These are phyloP conservation scores for Salmacisia buchloeana DNA, from an alignment of 1,284 basidiomycete species.

Conservation along the genomic window DNA sequence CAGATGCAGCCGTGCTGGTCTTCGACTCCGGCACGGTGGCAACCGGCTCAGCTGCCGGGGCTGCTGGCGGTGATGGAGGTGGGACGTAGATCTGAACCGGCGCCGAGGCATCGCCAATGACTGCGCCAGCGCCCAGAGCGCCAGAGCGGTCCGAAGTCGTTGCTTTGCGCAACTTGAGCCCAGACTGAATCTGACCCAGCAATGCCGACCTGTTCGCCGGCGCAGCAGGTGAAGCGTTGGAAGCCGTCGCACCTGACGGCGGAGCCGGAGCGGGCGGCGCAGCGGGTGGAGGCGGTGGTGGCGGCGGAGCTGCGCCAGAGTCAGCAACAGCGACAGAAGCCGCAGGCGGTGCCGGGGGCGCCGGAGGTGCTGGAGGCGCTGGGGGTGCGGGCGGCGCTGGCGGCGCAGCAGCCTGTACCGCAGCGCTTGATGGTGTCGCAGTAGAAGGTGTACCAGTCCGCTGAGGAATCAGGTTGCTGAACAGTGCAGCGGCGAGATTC, in stretches of 20 bases:
- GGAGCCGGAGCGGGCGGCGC: slow-evolving; percentile 32
- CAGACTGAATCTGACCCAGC: slow-evolving; percentile 75
- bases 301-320: slow-evolving; percentile 7
- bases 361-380: slow-evolving; percentile 26
- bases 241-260: slow-evolving; percentile 33
- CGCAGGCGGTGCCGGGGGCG: slow-evolving; percentile 34
- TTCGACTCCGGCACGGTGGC: slow-evolving; percentile 39
- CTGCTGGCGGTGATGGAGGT: slow-evolving; percentile 31
- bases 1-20: slow-evolving; percentile 26
- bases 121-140: slow-evolving; percentile 65
- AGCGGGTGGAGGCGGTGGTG: slow-evolving; percentile 45
- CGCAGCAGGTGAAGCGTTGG: slow-evolving; percentile 11
- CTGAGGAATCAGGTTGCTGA: slow-evolving; percentile 43
- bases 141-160: slow-evolving; percentile 78
- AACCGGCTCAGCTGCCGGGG: slow-evolving; percentile 27
- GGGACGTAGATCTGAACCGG: slow-evolving; percentile 56
- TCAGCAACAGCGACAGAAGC: not conserved
- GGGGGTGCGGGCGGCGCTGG: slow-evolving; percentile 20
- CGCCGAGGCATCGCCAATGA: slow-evolving; percentile 68
- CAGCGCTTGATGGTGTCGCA: not conserved
- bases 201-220: slow-evolving; percentile 65
- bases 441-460: slow-evolving; percentile 25
- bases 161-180: slow-evolving; percentile 68
- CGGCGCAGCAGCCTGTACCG: slow-evolving; percentile 13
- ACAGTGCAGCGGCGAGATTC: slow-evolving; percentile 46